Conservation (phyloP, 129 eudicot species). For the Flaveria brownii region DNA sequence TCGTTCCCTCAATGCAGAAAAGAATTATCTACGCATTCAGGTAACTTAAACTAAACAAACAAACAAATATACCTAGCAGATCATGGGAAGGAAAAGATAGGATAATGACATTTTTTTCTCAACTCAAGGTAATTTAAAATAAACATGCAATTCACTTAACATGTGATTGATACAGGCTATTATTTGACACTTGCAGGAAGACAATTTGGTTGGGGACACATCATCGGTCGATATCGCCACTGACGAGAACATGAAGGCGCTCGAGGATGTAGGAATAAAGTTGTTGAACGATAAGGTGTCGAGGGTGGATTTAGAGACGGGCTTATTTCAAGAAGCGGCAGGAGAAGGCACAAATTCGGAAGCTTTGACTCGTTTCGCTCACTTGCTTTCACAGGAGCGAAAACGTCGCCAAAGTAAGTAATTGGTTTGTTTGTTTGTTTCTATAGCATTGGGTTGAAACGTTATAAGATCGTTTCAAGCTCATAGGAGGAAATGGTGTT, state of each 20-base stretch:
- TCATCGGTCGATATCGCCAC: slow-evolving; percentile 61
- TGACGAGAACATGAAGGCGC: slow-evolving; percentile 45
- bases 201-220: slow-evolving; percentile 58
- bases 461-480: too few species aligned
- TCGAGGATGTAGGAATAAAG: slow-evolving; percentile 45
- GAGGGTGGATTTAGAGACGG: slow-evolving; percentile 71
- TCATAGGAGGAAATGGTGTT: too few species aligned
- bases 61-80: too few species aligned
- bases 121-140: too few species aligned
- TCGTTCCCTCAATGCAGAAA: slow-evolving; percentile 47
- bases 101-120: too few species aligned
- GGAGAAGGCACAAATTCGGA: slow-evolving; percentile 74
- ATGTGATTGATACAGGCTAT: background rate
- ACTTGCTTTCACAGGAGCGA: slow-evolving; percentile 54
- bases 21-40: slow-evolving; percentile 79
- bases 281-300: slow-evolving; percentile 55
- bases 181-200: slow-evolving; percentile 40
- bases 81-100: too few species aligned
- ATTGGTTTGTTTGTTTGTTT: background rate
- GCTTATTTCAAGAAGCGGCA: slow-evolving; percentile 46
- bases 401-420: slow-evolving; percentile 29
- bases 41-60: slow-evolving; percentile 18
- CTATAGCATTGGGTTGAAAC: too few species aligned
- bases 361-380: slow-evolving; percentile 62
- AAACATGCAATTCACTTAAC: too few species aligned